These are phyloP conservation scores for Bruguiera gymnorhiza DNA, from an alignment of 345 rosid species.

Conservation along the genomic window DNA sequence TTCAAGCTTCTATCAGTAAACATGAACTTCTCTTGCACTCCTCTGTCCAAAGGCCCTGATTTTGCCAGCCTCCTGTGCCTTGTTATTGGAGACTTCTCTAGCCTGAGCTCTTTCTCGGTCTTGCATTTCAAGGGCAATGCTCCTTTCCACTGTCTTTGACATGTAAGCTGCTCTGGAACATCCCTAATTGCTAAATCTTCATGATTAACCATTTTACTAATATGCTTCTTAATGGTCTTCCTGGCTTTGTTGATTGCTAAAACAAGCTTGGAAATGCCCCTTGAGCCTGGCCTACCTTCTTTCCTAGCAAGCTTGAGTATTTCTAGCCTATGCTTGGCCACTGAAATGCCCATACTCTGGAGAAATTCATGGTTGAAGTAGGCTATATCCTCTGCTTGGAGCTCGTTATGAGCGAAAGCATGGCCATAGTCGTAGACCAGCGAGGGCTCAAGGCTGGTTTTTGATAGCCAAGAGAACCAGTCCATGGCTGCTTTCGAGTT, in stretches of 20 bases:
- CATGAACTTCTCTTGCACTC: constrained; percentile 34
- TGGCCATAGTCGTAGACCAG: constrained; percentile 65
- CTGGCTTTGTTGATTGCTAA: constrained; percentile 40
- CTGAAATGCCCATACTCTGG: constrained; percentile 65
- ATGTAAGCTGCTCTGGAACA: constrained; percentile 28
- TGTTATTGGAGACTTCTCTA: constrained; percentile 26
- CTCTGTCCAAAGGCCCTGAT: constrained; percentile 66
- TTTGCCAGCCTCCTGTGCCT: constrained; percentile 41
- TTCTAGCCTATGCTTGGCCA: constrained; percentile 76
- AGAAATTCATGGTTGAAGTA: constrained; percentile 77
- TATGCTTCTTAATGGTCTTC: constrained; percentile 40
- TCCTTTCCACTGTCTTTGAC: constrained; percentile 20
- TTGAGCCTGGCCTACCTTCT: constrained; percentile 28
- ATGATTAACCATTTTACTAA: constrained; percentile 40
- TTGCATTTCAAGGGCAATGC: constrained; percentile 35
- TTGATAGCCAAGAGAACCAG: constrained; percentile 88
- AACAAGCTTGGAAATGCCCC: constrained; percentile 38
- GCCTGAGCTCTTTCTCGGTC: constrained; percentile 32
- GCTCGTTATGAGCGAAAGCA: constrained; percentile 56
- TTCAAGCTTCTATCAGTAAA: constrained; percentile 31
- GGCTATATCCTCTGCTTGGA: constrained; percentile 59
- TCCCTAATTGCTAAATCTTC: constrained; percentile 35
- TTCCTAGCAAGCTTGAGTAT: constrained; percentile 69
- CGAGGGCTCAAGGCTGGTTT: constrained; percentile 51
- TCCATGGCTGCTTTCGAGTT: constrained; percentile 41